Evolutionary conservation across 2,329 filamentous ascomycete genomes (phyloP), one percentile per base, ranked within the genome.

Genomic region (Ophiostoma angusticollis): DNA sequence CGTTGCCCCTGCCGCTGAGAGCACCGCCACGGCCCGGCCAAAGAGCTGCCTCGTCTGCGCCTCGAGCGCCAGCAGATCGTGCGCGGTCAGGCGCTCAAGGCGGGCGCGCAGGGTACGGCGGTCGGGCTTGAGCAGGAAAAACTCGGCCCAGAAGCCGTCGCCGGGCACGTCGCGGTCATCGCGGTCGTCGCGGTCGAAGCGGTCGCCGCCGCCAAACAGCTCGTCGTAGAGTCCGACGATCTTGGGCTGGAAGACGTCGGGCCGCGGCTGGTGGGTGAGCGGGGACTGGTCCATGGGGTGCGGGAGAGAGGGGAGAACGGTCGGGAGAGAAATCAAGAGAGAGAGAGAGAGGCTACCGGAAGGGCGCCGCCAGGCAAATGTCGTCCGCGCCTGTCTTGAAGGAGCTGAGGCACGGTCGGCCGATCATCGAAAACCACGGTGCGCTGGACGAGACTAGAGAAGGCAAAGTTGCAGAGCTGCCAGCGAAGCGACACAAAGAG

Each of bases 141-240:
- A 86, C 60, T 95, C 91, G 49, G 76, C 72, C 91, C 91, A 98
- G 63, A 95, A 98, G 31, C 86, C 89, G 44, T 94, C 85, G 29
- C 30, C 35, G 1, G 84, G 74, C 45, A 80, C 80, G 37, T 82
- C 42, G 35, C n/a, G n/a, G n/a, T n/a, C n/a, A n/a, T 48, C 42
- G 6, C 44, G 37, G 16, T 42, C 27, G 28, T 25, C 28, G 27
- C 25, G 5, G 34, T 9, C 28, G 14, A 9, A n/a, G 28, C 6
- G 13, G 28, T 12, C 28, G 6, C 12, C 3, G 8, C 12, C 23
- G 23, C 23, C 6, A 24, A 24, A 24, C 16, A 96, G 67, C 48
- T 74, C 72, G 53, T 87, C 76, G 61, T 98, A 98, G 37, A 96
- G 75, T 58, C 82, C 72, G 44, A 93, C 81, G 49, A 98, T 84